Conservation (phyloP, 1,284 basidiomycete genomes). For the Rhodotorula sp. region DNA sequence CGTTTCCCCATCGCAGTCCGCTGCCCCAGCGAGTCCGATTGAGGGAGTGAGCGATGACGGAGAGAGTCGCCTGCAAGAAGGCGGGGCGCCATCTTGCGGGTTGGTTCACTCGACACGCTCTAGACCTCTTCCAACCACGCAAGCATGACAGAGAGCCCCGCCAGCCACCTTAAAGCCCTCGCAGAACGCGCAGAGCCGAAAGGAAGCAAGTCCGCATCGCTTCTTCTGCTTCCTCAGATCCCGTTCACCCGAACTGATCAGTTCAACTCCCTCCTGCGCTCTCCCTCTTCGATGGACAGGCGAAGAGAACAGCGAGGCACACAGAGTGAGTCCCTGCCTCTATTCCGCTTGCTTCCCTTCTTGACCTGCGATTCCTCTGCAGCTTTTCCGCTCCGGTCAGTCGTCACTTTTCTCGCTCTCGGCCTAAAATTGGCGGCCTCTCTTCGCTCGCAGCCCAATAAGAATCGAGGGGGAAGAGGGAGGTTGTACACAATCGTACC, state of each 20-base stretch:
- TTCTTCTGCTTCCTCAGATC: background rate
- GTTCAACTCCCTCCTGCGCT: background rate
- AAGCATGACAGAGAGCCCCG: background rate
- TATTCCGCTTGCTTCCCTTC: background rate
- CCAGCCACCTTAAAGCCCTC: background rate
- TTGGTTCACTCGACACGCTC: background rate
- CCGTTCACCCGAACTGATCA: background rate
- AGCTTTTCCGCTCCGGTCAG: slow-evolving; percentile 18
- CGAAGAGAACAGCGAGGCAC: slow-evolving; percentile 79
- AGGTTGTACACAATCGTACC: too few relatives aligned
- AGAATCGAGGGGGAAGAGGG: too few relatives aligned
- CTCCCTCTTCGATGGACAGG: slow-evolving; percentile 39
- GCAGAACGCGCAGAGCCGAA: background rate
- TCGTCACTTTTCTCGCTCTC: background rate
- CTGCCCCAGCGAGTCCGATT: background rate
- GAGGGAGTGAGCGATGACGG: background rate
- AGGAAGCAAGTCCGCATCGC: background rate
- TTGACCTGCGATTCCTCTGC: background rate
- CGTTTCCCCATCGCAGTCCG: background rate
- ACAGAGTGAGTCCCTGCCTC: slow-evolving; percentile 58
- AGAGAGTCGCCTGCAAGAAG: background rate
- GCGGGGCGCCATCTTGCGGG: background rate
- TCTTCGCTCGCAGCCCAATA: too few relatives aligned
- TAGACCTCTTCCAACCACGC: background rate
- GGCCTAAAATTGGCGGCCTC: background rate